phyloP scores from a whole-genome alignment of 495 filamentous ascomycete species.

The Tuber microsphaerosporum region DNA sequence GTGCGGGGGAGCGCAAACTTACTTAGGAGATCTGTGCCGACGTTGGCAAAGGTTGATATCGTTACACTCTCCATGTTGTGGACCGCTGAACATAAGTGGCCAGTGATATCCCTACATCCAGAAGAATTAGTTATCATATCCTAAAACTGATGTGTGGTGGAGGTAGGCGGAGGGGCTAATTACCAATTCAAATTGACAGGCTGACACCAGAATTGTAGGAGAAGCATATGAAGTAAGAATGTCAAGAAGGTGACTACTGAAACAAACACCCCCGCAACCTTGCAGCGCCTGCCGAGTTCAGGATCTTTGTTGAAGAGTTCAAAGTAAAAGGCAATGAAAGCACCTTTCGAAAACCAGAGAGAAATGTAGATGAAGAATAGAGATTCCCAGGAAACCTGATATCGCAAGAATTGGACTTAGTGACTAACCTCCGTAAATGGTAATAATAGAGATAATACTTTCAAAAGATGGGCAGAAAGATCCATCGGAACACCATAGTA shows the following conservation, averaged over 20 bases:
- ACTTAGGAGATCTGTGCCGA: constrained; percentile 6
- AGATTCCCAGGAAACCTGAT: constrained; percentile 44
- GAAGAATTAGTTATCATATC: not conserved
- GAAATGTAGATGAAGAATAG: constrained; percentile 44
- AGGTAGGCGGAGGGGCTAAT: not conserved
- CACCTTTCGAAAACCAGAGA: constrained; percentile 42
- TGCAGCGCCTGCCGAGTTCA: constrained; percentile 18
- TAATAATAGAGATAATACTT: not conserved
- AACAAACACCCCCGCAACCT: constrained; percentile 26
- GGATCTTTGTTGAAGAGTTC: constrained; percentile 36
- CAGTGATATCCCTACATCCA: constrained; percentile 26
- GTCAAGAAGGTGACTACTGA: constrained; percentile 37
- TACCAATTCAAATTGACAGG: constrained; percentile 40
- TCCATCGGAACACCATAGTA: not conserved
- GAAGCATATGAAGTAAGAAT: constrained; percentile 41
- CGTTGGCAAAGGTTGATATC: constrained; percentile 18
- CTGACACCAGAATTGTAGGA: constrained; percentile 42
- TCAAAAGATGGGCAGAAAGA: not conserved
- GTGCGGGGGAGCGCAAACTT: not conserved
- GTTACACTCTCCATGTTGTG: constrained; percentile 41
- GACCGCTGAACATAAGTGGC: constrained; percentile 42
- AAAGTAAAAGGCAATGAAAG: constrained; percentile 43
- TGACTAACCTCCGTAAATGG: not conserved
- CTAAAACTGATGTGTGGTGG: not conserved
- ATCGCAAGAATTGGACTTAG: constrained; percentile 23